Evolutionary conservation across 2,329 filamentous ascomycete species (phyloP), one percentile per base, ranked within the genome.

Genomic region (Fusarium concolor): DNA sequence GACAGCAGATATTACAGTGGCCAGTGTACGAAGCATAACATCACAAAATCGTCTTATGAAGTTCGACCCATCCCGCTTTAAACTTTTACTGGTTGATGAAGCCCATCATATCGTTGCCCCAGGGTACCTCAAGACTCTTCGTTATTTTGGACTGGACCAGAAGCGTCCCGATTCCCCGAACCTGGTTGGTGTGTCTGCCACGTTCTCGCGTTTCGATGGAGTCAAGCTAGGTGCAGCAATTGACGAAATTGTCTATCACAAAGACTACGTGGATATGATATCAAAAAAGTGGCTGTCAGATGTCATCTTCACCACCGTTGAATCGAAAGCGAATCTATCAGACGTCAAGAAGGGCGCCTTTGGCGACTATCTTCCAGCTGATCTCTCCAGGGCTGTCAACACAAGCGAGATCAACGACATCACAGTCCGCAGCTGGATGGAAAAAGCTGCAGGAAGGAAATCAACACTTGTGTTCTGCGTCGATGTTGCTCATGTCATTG

Each of bases 381-480:
- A 94, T n/a, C 85, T 99, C 7, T 96, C 94, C 7, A 82, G 83
- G 42, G 93, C 86, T 2, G 92, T 99, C 73, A 98, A 98, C 75
- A 97, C 92, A 0, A 82, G 88, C 2, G 83, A 89, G 56, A 89
- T 90, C 65, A 99, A 98, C 75, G 89, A 94, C 12, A 87, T 97
- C 38, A 94, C 93, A 0, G 90, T 98, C 38, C 89, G 92, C 39
- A 89, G 93, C 35, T 99, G 96, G 96, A 82, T 94, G 68, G 87
- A 90, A 12, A 94, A 92, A 76, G 93, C 93, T 1, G 74, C 80
- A 7, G 86, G 83, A 14, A 86, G 95, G 39, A 92, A 91, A 73
- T 97, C 95, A 0, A 98, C 96, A 0, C 82, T 99, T 20, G 92
- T 95, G 0, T 99, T 99, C 76, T 98, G 96, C 74, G 95, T 97